Conservation (phyloP, 768 basidiomycete species). For the Calocybe gangraenosa region DNA sequence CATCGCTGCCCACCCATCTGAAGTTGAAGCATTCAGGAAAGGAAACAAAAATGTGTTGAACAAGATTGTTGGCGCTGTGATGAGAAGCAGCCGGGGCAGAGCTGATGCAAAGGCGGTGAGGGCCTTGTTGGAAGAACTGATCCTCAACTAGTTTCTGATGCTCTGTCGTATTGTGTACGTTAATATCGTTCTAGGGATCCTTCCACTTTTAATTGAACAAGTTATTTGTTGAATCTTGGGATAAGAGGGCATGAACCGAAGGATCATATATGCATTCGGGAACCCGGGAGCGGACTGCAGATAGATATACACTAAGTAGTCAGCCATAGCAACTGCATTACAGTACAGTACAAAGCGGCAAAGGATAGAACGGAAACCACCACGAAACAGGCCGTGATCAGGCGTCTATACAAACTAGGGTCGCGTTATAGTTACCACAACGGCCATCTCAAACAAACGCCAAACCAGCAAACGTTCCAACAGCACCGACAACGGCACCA, state of each 20-base stretch:
- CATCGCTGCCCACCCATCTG: constrained; percentile 60
- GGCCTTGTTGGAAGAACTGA: constrained; percentile 43
- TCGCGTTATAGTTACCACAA: not conserved
- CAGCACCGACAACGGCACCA: constrained; percentile 57
- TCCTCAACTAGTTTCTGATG: constrained; percentile 17
- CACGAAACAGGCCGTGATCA: too few relatives aligned
- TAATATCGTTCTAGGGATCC: too few relatives aligned
- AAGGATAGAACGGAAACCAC: too few relatives aligned
- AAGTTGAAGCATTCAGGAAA: constrained; percentile 56
- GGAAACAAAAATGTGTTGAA: constrained; percentile 79
- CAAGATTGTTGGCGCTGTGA: constrained; percentile 80
- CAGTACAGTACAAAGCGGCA: too few relatives aligned
- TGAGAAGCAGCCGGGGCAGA: constrained; percentile 75
- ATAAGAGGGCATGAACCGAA: not conserved
- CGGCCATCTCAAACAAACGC: constrained; percentile 39
- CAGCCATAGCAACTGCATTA: too few relatives aligned
- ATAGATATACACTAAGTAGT: too few relatives aligned
- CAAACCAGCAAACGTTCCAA: constrained; percentile 56
- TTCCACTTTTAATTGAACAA: too few relatives aligned
- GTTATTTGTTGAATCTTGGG: not conserved
- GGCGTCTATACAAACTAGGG: too few relatives aligned
- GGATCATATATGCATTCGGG: too few relatives aligned
- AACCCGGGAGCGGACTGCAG: too few relatives aligned
- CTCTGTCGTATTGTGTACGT: too few relatives aligned
- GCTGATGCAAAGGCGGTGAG: constrained; percentile 67